These are phyloP conservation scores for Arthrobotrys megalospora DNA, from an alignment of 2,329 filamentous ascomycete genomes.

Conservation along the genomic window DNA sequence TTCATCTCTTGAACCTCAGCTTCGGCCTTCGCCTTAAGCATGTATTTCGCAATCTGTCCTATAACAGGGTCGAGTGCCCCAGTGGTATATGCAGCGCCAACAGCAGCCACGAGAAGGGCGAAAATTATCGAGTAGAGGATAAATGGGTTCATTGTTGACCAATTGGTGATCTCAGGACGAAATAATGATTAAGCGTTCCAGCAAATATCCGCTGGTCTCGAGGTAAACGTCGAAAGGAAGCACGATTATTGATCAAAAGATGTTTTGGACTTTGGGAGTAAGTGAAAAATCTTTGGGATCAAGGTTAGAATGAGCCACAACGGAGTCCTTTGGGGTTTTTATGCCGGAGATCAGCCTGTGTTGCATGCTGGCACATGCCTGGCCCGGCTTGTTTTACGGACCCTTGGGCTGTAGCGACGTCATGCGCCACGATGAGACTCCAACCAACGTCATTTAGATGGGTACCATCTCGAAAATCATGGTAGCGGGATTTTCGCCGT, in stretches of 20 bases:
- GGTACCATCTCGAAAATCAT: too few relatives aligned
- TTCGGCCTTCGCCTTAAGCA: constrained; percentile 69
- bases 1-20: constrained; percentile 68
- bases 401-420: constrained; percentile 23
- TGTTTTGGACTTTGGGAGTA: neutral
- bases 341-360: neutral
- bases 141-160: constrained; percentile 60
- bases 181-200: too few relatives aligned
- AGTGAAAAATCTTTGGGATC: neutral
- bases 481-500: too few relatives aligned
- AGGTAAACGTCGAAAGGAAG: neutral
- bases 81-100: constrained; percentile 67
- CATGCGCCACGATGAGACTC: constrained; percentile 12
- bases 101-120: constrained; percentile 65
- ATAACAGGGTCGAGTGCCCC: constrained; percentile 68
- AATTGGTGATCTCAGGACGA: too few relatives aligned
- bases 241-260: neutral
- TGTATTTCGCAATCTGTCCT: constrained; percentile 66
- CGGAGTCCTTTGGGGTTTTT: neutral
- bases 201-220: too few relatives aligned
- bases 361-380: neutral
- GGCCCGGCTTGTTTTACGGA: neutral
- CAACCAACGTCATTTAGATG: constrained; percentile 2
- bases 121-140: constrained; percentile 64
- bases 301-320: neutral